Conservation (phyloP, 2,329 filamentous ascomycete genomes). For the Cladosporium colombiae region DNA sequence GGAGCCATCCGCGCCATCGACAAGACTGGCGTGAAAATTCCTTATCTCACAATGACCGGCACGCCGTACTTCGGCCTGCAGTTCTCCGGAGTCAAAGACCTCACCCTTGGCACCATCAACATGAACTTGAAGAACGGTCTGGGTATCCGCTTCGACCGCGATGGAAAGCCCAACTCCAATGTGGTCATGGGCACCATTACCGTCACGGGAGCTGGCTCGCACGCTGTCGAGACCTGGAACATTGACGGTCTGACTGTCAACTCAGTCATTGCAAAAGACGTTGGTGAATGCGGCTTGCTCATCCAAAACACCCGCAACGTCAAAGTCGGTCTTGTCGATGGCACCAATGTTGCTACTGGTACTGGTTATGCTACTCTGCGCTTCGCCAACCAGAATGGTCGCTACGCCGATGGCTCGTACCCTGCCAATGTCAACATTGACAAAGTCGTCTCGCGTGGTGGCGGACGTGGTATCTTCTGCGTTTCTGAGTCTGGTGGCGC, state of each 20-base stretch:
- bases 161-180: constrained; percentile 54
- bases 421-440: constrained; percentile 56
- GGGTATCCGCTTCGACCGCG: constrained; percentile 60
- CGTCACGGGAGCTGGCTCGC: constrained; percentile 56
- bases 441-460: constrained; percentile 57
- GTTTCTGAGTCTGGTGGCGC: constrained; percentile 58
- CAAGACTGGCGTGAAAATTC: constrained; percentile 54
- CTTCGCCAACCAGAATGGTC: constrained; percentile 59
- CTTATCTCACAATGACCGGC: constrained; percentile 59
- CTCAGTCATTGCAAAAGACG: constrained; percentile 55
- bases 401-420: constrained; percentile 52
- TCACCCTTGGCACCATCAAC: constrained; percentile 54
- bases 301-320: constrained; percentile 55
- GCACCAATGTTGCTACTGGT: constrained; percentile 55
- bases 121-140: constrained; percentile 58
- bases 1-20: constrained; percentile 58
- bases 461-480: constrained; percentile 60
- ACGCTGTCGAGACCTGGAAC: constrained; percentile 62
- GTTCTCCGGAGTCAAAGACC: constrained; percentile 54
- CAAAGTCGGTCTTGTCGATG: constrained; percentile 56
- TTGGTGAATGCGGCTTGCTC: constrained; percentile 59
- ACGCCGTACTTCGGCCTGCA: constrained; percentile 60
- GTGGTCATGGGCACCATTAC: constrained; percentile 56
- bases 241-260: constrained; percentile 57
- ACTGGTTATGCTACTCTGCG: constrained; percentile 60